A percentile compares a stretch with the other conserved stretches of the same genome.
Evolutionary conservation across 2,329 filamentous ascomycete genomes (phyloP).

Genomic region (Penicillium sp.): DNA sequence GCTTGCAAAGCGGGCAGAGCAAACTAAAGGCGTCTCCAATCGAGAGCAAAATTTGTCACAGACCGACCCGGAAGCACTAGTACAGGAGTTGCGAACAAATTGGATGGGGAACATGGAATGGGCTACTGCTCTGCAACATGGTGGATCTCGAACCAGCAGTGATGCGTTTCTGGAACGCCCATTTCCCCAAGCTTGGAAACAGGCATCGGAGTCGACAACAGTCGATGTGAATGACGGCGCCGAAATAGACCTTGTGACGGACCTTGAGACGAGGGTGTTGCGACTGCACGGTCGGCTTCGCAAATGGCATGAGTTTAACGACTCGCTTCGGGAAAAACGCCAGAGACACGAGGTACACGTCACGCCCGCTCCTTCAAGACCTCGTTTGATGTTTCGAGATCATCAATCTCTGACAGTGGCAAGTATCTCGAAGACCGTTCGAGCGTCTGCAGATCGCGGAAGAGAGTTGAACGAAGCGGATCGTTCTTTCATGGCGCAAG

Average conservation of each 20-base stretch:
- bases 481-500: conserved; percentile 27
- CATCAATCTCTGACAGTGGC: conserved; percentile 36
- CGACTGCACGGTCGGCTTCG: conserved; percentile 62
- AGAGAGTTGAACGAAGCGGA: conserved; percentile 23
- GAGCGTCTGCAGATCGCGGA: conserved; percentile 21
- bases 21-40: conserved; percentile 9
- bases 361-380: conserved; percentile 5
- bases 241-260: conserved; percentile 49
- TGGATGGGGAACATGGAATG: conserved; percentile 75
- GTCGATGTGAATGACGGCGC: conserved; percentile 34
- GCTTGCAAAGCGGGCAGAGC: conserved; percentile 37
- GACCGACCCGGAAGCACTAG: conserved; percentile 29
- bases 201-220: conserved; percentile 53
- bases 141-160: conserved; percentile 52
- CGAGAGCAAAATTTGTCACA: conserved; percentile 26
- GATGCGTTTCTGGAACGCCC: conserved; percentile 60
- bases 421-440: conserved; percentile 32
- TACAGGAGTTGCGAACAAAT: conserved; percentile 56
- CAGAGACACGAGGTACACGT: not conserved
- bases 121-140: conserved; percentile 64
- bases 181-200: conserved; percentile 67
- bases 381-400: conserved; percentile 29
- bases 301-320: conserved; percentile 66
- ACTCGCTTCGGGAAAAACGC: conserved; percentile 24
- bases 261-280: conserved; percentile 63